These are phyloP conservation scores for Ceratorhiza oryzae-sativae DNA, from an alignment of 1,284 basidiomycete genomes.

Conservation along the genomic window DNA sequence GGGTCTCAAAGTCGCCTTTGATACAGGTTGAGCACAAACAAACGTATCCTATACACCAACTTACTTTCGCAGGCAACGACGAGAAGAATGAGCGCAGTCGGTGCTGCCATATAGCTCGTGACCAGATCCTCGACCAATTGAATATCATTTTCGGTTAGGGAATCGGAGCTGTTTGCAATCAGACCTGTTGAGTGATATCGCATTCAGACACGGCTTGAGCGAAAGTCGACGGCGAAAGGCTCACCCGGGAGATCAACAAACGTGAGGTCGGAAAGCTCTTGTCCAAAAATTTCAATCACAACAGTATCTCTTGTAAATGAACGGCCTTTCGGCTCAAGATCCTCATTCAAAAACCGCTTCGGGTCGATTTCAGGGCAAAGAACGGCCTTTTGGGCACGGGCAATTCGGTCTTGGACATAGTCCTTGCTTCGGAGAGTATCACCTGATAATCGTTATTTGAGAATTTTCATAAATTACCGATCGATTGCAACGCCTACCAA, in stretches of 20 bases:
- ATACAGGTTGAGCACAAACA: background rate
- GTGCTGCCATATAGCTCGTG: conserved; percentile 63
- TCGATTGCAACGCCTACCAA: conserved; percentile 10
- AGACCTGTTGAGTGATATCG: conserved; percentile 58
- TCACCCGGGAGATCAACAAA: conserved; percentile 75
- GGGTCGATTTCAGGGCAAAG: conserved; percentile 61
- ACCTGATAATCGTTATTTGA: background rate
- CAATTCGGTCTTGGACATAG: conserved; percentile 66
- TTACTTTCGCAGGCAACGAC: conserved; percentile 76
- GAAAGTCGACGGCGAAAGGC: no score
- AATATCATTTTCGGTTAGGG: conserved; percentile 63
- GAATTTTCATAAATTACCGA: no score
- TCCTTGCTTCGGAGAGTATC: background rate
- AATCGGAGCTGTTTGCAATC: conserved; percentile 64
- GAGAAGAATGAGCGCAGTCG: conserved; percentile 70
- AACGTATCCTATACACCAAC: conserved; percentile 44
- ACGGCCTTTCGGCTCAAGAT: conserved; percentile 51
- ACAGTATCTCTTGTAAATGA: conserved; percentile 69
- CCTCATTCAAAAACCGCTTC: conserved; percentile 54
- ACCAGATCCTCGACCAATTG: conserved; percentile 67
- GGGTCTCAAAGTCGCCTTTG: conserved; percentile 77
- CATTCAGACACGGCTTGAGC: no score
- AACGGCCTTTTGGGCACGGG: conserved; percentile 71
- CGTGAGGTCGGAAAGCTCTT: conserved; percentile 72
- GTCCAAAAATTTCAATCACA: conserved; percentile 72